A percentile compares a stretch with the other conserved stretches of the same genome.
Evolutionary conservation across 148 eudicot genomes (phyloP).

Genomic region (Pouteria glomerata): DNA sequence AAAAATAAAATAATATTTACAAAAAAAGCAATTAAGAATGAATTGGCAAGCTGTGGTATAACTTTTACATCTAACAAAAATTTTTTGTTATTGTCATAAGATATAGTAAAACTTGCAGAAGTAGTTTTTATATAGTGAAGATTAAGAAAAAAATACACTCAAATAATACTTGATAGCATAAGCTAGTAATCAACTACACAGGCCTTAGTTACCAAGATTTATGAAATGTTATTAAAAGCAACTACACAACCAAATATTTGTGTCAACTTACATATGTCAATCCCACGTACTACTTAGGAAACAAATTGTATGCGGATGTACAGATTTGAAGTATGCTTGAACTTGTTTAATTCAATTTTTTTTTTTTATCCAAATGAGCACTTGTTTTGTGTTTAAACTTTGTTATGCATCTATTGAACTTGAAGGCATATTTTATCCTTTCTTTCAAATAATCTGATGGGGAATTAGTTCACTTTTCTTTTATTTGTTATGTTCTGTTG

Average conservation of each 20-base stretch:
- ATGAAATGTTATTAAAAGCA: neutral
- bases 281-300: too few species aligned
- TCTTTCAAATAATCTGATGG: neutral
- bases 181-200: neutral
- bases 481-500: neutral
- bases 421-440: neutral
- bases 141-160: neutral
- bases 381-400: too few species aligned
- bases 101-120: neutral
- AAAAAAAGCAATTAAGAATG: neutral
- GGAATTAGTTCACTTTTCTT: neutral
- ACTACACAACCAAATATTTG: neutral
- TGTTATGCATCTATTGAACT: neutral
- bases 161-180: neutral
- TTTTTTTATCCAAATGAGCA: neutral
- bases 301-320: too few species aligned
- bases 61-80: neutral
- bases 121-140: neutral
- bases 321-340: too few species aligned
- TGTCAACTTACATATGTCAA: too few species aligned
- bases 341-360: too few species aligned
- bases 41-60: neutral
- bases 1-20: conserved; percentile 14
- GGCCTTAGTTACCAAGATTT: neutral
- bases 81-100: neutral